Conservation (phyloP, 78 protist species). For the Dictyostelium firmibasis region DNA sequence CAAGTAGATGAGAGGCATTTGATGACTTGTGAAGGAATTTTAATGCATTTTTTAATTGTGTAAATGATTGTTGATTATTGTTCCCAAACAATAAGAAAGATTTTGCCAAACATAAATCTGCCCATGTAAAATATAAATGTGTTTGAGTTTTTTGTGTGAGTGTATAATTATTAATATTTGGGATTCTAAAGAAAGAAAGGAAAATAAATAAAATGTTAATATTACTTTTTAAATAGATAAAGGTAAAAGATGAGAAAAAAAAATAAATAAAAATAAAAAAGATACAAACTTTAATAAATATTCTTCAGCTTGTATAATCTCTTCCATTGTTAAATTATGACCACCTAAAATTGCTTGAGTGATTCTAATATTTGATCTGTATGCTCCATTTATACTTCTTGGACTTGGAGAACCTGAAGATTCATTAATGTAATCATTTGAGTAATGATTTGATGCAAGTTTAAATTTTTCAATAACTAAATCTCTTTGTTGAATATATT, state of each 20-base stretch:
- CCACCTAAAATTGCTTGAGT: slow-evolving; percentile 39
- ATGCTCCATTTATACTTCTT: slow-evolving; percentile 35
- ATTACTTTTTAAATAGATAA: no score
- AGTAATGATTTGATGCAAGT: slow-evolving; percentile 22
- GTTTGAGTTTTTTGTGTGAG: slow-evolving; percentile 48
- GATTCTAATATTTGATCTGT: slow-evolving; percentile 56
- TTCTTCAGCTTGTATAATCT: slow-evolving; percentile 34
- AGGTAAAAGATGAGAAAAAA: no score
- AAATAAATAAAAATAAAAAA: no score
- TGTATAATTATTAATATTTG: slow-evolving; percentile 8
- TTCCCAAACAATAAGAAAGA: background rate
- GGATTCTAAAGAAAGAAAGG: slow-evolving; percentile 19
- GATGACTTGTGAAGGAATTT: slow-evolving; percentile 18
- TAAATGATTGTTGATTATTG: slow-evolving; percentile 12
- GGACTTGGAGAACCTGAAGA: background rate
- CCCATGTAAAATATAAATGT: slow-evolving; percentile 52
- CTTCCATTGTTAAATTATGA: background rate
- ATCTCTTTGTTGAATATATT: slow-evolving; percentile 1
- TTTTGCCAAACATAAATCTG: slow-evolving; percentile 29
- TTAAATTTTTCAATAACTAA: slow-evolving; percentile 32
- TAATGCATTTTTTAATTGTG: background rate
- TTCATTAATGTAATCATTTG: slow-evolving; percentile 28
- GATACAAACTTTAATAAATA: slow-evolving; percentile 17
- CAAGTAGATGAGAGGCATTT: background rate
- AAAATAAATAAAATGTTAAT: no score